Base-by-base conservation (phyloP, 495 filamentous ascomycete species). In the Schizothecium vesticola region DNA sequence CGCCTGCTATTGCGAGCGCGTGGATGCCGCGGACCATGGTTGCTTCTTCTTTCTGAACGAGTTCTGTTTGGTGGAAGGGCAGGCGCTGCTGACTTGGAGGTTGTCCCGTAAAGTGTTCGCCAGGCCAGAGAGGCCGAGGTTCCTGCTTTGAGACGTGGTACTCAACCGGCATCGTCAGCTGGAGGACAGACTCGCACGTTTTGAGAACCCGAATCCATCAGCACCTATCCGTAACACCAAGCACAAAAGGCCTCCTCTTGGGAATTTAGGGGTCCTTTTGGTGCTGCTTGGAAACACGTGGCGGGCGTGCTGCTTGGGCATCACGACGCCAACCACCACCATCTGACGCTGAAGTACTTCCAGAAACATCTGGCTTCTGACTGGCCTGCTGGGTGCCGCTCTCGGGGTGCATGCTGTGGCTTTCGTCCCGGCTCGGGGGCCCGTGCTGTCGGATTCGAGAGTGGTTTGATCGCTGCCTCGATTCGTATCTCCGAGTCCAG, bases 401-500 rank as follows among this genome's bases (percentile, higher is more conserved):
- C 56, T 21, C 31, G 29, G 16, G 13, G 23, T 28, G 24, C 22
- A 11, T 10, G 29, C 51, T 63, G 28, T 31, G 25, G 60, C 31
- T 62, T 8, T 28, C 25, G 36, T 33, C 36, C 66, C 60, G 66
- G 59, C 64, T 29, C 51, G 64, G 36, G 56, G 61, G 66, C 61
- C 65, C 68, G 68, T 70, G 55, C 61, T 36, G 33, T 63, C 61
- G 69, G 68, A 67, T 56, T 63, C 55, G 60, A 61, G 36, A 36
- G n/a, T 57, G 55, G 69, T 68, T 71, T 64, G 66, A 68, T 68
- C 61, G 59, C n/a, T 60, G 31, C 56, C 36, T 61, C 12, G 56
- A 57, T 51, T 62, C 28, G 28, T 29, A 31, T 10, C 26, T 31
- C 28, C 43, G 16, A 51, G 57, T 67, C 24, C 36, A 33, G 57